Evolutionary conservation across 2,329 filamentous ascomycete genomes (phyloP).

Genomic region (Dendryphion nanum): DNA sequence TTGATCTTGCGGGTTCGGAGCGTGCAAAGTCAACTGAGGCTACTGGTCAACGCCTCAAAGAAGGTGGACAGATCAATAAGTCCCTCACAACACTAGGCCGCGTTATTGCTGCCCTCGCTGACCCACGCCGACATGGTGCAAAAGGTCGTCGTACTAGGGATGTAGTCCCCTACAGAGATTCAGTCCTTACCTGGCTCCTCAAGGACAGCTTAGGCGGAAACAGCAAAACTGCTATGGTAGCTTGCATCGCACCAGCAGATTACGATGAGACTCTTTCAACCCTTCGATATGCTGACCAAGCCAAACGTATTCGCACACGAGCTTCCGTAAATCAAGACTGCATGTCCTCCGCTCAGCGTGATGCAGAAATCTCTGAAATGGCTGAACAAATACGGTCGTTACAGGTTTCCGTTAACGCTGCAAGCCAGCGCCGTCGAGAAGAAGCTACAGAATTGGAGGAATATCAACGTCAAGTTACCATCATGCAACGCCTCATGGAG

Average conservation of each 20-base stretch:
- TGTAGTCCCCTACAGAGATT: constrained; percentile 90
- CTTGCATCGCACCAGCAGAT: constrained; percentile 90
- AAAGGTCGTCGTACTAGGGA: constrained; percentile 50
- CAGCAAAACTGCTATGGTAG: constrained; percentile 98
- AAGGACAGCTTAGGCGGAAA: constrained; percentile 96
- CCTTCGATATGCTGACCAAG: constrained; percentile 93
- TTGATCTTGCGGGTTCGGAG: constrained; percentile 93
- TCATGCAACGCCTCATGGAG: constrained; percentile 95
- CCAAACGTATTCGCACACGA: constrained; percentile 92
- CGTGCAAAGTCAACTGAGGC: constrained; percentile 94
- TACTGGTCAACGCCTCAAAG: constrained; percentile 82
- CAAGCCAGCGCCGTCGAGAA: constrained; percentile 68
- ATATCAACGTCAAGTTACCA: constrained; percentile 85
- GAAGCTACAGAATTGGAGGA: constrained; percentile 86
- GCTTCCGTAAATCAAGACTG: constrained; percentile 96
- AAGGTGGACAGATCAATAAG: constrained; percentile 99
- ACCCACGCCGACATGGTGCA: constrained; percentile 56
- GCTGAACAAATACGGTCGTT: constrained; percentile 86
- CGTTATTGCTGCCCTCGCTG: constrained; percentile 86
- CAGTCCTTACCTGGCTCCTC: constrained; percentile 77
- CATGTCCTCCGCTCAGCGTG: constrained; percentile 86
- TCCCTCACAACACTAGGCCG: constrained; percentile 92
- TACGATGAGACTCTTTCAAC: constrained; percentile 98
- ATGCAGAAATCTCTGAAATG: constrained; percentile 93
- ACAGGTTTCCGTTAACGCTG: constrained; percentile 68